Conservation (phyloP, 495 filamentous ascomycete species). For the Podospora pseudopauciseta region DNA sequence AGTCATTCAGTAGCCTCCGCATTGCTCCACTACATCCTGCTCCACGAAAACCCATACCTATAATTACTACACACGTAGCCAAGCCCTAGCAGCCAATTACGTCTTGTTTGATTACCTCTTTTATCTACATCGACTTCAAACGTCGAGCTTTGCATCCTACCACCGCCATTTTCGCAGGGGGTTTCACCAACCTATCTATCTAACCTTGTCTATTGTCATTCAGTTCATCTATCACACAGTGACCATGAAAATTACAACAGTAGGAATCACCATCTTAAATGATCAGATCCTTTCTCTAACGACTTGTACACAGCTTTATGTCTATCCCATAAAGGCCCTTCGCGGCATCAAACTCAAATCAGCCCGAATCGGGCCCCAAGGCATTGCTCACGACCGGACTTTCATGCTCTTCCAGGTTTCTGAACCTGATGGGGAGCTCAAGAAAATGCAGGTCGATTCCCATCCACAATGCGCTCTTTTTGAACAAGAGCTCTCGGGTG, state of each 20-base stretch:
- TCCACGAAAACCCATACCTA: not conserved
- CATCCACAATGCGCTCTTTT: slow-evolving; percentile 68
- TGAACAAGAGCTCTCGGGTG: slow-evolving; percentile 49
- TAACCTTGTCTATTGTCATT: too few species aligned
- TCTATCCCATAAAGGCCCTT: slow-evolving; percentile 87
- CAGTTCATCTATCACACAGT: not conserved
- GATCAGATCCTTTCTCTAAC: not conserved
- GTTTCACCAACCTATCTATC: too few species aligned
- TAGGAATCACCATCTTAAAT: not conserved
- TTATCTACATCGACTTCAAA: not conserved
- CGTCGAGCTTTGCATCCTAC: not conserved
- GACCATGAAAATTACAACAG: slow-evolving; percentile 25
- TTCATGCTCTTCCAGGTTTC: slow-evolving; percentile 71
- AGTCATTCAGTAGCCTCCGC: not conserved
- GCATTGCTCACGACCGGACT: slow-evolving; percentile 69
- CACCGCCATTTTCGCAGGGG: not conserved
- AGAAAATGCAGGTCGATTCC: slow-evolving; percentile 64
- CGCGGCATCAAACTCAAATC: slow-evolving; percentile 56
- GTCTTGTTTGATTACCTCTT: not conserved
- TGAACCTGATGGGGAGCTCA: slow-evolving; percentile 33
- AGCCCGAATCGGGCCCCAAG: slow-evolving; percentile 58
- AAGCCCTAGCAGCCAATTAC: not conserved
- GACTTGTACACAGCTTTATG: slow-evolving; percentile 58
- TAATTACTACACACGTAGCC: not conserved
- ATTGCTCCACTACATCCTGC: not conserved